Evolutionary conservation across 1,284 basidiomycete genomes (phyloP).

Genomic region (Xerocomus nothofagi): DNA sequence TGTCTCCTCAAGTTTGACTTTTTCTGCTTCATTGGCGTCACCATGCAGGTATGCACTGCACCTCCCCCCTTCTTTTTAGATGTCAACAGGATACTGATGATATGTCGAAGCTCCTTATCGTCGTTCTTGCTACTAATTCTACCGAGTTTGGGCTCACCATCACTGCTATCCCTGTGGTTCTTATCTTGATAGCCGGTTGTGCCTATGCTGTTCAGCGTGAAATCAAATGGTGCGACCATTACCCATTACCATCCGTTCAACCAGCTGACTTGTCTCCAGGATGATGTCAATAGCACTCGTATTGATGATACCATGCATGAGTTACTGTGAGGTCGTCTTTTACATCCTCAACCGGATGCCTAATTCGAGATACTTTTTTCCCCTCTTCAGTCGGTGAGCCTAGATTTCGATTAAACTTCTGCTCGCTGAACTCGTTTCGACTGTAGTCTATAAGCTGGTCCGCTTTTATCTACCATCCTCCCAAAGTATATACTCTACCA

Average conservation of each 20-base stretch:
- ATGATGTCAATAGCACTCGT: conserved; percentile 67
- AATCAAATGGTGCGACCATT: conserved; percentile 64
- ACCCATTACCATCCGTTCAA: not conserved
- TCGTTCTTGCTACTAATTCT: conserved; percentile 61
- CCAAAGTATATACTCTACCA: conserved; percentile 56
- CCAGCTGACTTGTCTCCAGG: conserved; percentile 31
- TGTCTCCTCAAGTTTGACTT: conserved; percentile 87
- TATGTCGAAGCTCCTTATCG: conserved; percentile 59
- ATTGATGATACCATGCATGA: conserved; percentile 73
- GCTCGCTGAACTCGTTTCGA: conserved; percentile 6
- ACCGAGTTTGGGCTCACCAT: conserved; percentile 80
- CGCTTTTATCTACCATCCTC: conserved; percentile 71
- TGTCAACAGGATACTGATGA: not conserved
- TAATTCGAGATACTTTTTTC: conserved; percentile 4
- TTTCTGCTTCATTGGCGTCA: conserved; percentile 81
- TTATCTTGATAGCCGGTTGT: conserved; percentile 64
- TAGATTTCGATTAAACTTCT: not conserved
- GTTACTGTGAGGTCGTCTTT: conserved; percentile 57
- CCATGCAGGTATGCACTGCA: conserved; percentile 73
- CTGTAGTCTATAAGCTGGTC: conserved; percentile 73
- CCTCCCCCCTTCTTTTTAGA: not conserved
- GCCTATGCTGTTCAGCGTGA: conserved; percentile 73
- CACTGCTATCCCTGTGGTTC: conserved; percentile 77
- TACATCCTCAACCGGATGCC: conserved; percentile 13
- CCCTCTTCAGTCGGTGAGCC: conserved; percentile 41